Conservation (phyloP, 345 rosid species). For the Rubroshorea leprosula region DNA sequence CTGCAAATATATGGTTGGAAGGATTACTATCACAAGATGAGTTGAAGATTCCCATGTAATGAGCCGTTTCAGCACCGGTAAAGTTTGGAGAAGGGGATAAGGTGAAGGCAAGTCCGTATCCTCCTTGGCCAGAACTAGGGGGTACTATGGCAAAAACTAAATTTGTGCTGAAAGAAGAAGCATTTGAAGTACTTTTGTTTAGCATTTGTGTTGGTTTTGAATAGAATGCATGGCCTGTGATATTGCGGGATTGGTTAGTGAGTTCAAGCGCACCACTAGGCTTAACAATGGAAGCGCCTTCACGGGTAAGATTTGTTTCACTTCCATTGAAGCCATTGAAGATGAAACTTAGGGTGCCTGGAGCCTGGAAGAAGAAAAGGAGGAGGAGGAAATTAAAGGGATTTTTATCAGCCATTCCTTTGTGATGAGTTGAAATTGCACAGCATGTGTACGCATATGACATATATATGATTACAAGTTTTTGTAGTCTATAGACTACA, state of each 20-base stretch:
- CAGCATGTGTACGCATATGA: not conserved
- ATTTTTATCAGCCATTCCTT: constrained; percentile 13
- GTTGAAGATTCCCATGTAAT: constrained; percentile 51
- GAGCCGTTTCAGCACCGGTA: constrained; percentile 26
- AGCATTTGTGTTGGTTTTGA: constrained; percentile 20
- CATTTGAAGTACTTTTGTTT: not conserved
- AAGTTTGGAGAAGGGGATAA: constrained; percentile 35
- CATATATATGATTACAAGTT: no score
- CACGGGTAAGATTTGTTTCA: constrained; percentile 12
- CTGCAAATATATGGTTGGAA: constrained; percentile 43
- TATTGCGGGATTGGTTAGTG: constrained; percentile 25
- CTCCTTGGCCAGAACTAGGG: constrained; percentile 30
- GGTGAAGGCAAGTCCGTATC: constrained; percentile 51
- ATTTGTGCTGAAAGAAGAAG: constrained; percentile 37
- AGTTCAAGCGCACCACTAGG: constrained; percentile 40
- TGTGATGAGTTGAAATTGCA: not conserved
- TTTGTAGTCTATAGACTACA: no score
- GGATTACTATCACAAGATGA: not conserved
- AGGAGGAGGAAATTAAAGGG: constrained; percentile 10
- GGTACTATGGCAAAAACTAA: constrained; percentile 45
- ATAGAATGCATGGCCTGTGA: constrained; percentile 52
- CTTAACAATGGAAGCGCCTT: constrained; percentile 27
- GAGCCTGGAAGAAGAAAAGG: constrained; percentile 10
- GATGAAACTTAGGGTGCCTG: constrained; percentile 28
- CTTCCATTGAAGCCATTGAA: constrained; percentile 38